phyloP scores from a whole-genome alignment of 2,329 filamentous ascomycete genomes.

The Fusarium chlamydosporum region DNA sequence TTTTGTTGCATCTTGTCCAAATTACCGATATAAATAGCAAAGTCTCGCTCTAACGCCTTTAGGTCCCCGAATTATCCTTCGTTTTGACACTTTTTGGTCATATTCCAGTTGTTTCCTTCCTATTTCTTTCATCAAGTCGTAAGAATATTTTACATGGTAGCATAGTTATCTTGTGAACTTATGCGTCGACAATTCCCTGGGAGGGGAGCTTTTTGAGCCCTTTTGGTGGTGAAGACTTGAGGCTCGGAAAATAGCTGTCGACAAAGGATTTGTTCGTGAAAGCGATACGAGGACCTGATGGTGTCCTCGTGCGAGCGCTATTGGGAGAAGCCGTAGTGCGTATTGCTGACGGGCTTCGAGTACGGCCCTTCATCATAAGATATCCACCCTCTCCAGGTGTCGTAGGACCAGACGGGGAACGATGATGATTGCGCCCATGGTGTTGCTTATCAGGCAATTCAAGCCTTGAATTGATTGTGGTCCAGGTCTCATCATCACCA shows the following conservation, averaged over 20 bases:
- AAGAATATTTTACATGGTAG: constrained; percentile 34
- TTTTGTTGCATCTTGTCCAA: background rate
- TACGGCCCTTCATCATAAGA: constrained; percentile 61
- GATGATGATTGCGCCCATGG: constrained; percentile 58
- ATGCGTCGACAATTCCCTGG: constrained; percentile 42
- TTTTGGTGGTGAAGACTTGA: constrained; percentile 54
- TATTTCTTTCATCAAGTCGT: constrained; percentile 40
- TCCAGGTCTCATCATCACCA: constrained; percentile 64
- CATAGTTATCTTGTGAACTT: constrained; percentile 2
- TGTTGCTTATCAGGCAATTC: constrained; percentile 63
- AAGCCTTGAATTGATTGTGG: constrained; percentile 66
- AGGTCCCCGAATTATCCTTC: constrained; percentile 5
- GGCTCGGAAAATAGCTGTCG: constrained; percentile 61
- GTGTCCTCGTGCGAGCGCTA: constrained; percentile 64
- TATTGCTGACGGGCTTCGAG: constrained; percentile 55
- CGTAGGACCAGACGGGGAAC: constrained; percentile 59
- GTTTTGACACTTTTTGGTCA: constrained; percentile 7
- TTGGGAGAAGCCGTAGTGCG: constrained; percentile 57
- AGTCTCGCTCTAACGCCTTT: constrained; percentile 29
- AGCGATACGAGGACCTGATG: constrained; percentile 58
- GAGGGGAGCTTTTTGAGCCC: constrained; percentile 50
- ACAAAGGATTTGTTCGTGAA: constrained; percentile 49
- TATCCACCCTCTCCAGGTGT: constrained; percentile 59
- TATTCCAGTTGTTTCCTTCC: background rate
- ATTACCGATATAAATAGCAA: background rate